Evolutionary conservation across 176 grass and related monocot genomes (phyloP), one percentile per base, ranked within the genome.

Genomic region (Aegilops sharonensis): DNA sequence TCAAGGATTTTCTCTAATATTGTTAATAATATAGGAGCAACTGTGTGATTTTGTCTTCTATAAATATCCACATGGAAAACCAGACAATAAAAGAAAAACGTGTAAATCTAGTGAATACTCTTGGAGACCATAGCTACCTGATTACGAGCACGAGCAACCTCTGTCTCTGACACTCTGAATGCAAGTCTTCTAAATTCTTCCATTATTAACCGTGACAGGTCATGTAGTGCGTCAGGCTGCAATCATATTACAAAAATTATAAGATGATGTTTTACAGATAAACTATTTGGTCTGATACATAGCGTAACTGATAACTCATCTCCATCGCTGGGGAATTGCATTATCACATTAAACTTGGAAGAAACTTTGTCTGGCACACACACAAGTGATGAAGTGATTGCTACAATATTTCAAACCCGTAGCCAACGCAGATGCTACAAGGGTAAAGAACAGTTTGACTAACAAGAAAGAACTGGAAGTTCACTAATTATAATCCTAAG

Each of bases 181-280:
- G 94, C 88, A 59, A 98, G 90, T 85, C 97, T 94, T 88, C 85
- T 95, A 77, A 95, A 83, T 77, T 98, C 94, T 79, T 92, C 90
- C 94, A 98, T 96, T 89, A 98, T 90, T 86, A 91, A 70, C 37
- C 37, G 68, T 77, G 97, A 95, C 71, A 98, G 86, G 85, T 93
- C 90, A 85, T 87, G 68, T 61, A 98, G 66, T 11, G 87, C 66
- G 68, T 88, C 82, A 77, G 94, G 90, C 97, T 98, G 87, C 71
- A 92, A 80, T 71, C 65, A 64, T 24, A 94, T 73, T 83, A 74
- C 36, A 48, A 43, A 47, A 79, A 66, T 5, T 77, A 36, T 89
- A 82, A 90, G 77, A 87, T 27, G 81, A 79, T 21, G 68, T 71
- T 76, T 39, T 78, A 57, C 39, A 81, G 79, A 75, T n/a, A 9